Conservation (phyloP, 2,329 filamentous ascomycete genomes). For the Zasmidium citrigriseum region DNA sequence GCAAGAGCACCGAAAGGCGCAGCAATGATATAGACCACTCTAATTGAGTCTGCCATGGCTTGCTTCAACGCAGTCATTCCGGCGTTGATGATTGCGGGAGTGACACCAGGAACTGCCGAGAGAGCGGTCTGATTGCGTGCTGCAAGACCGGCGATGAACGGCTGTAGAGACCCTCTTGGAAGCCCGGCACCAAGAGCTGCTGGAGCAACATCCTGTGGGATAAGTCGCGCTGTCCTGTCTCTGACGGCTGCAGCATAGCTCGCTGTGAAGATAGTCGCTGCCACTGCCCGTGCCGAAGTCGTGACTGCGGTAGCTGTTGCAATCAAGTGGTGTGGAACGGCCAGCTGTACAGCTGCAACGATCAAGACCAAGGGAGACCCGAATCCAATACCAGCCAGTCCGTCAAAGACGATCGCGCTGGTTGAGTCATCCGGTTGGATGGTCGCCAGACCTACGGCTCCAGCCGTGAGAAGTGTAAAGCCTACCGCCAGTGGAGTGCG, state of each 20-base stretch:
- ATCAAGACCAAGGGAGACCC: conserved; percentile 23
- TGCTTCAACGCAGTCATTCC: conserved; percentile 22
- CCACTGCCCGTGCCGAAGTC: conserved; percentile 18
- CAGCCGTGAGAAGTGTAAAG: conserved; percentile 18
- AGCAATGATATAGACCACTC: conserved; percentile 5
- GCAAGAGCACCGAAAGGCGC: conserved; percentile 1
- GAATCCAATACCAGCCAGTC: conserved; percentile 21
- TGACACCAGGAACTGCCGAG: conserved; percentile 35
- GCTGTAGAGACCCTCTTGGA: conserved; percentile 32
- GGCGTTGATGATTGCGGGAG: conserved; percentile 33
- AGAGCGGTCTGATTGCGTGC: conserved; percentile 27
- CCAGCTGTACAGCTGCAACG: conserved; percentile 21
- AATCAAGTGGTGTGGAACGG: conserved; percentile 22
- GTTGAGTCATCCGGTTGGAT: conserved; percentile 18
- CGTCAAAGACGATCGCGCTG: conserved; percentile 16
- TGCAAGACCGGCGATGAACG: conserved; percentile 38
- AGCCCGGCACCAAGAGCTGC: conserved; percentile 42
- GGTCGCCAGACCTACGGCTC: conserved; percentile 16
- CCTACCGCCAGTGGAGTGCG: conserved; percentile 15
- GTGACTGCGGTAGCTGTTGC: conserved; percentile 20
- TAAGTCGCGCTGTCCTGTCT: conserved; percentile 39
- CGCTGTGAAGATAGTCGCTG: conserved; percentile 41
- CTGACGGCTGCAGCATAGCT: conserved; percentile 45
- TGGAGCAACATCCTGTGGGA: conserved; percentile 39
- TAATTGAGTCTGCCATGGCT: conserved; percentile 5